Evolutionary conservation across 805 yeast species (phyloP).

Genomic region (Teunomyces kruisii): DNA sequence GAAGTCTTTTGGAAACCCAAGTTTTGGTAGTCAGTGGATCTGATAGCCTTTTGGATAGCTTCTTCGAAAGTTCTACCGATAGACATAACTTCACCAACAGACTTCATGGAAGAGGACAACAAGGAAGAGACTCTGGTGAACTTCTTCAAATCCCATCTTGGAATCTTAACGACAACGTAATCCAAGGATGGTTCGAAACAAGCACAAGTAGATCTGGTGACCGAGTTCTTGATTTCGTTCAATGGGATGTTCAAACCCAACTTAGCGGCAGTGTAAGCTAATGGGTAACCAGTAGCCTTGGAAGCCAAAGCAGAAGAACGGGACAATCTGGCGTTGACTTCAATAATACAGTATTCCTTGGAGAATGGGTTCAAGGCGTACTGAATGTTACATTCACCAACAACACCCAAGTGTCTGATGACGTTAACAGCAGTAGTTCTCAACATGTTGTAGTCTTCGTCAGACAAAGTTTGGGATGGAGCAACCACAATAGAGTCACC

Average conservation of each 20-base stretch:
- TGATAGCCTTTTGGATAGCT: constrained; percentile 95
- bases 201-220: constrained; percentile 90
- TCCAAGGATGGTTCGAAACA: constrained; percentile 97
- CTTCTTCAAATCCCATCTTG: constrained; percentile 98
- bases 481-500: constrained; percentile 99
- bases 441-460: constrained; percentile 96
- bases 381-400: constrained; percentile 98
- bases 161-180: constrained; percentile 95
- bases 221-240: constrained; percentile 88
- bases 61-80: constrained; percentile 97
- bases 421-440: constrained; percentile 97
- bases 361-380: constrained; percentile 93
- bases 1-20: constrained; percentile 86
- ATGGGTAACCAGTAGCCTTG: constrained; percentile 97
- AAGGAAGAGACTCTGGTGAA: constrained; percentile 88
- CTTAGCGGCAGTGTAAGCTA: constrained; percentile 97
- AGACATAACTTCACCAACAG: constrained; percentile 98
- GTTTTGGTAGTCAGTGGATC: constrained; percentile 95
- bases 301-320: constrained; percentile 99
- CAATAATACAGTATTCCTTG: constrained; percentile 94
- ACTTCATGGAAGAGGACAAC: constrained; percentile 92
- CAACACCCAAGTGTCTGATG: constrained; percentile 96
- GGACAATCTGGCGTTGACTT: constrained; percentile 95
- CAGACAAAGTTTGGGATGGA: constrained; percentile 95
- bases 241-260: constrained; percentile 90